Evolutionary conservation across 148 eudicot genomes (phyloP), one percentile per base, ranked within the genome.

Genomic region (Camellia lanceoleosa): DNA sequence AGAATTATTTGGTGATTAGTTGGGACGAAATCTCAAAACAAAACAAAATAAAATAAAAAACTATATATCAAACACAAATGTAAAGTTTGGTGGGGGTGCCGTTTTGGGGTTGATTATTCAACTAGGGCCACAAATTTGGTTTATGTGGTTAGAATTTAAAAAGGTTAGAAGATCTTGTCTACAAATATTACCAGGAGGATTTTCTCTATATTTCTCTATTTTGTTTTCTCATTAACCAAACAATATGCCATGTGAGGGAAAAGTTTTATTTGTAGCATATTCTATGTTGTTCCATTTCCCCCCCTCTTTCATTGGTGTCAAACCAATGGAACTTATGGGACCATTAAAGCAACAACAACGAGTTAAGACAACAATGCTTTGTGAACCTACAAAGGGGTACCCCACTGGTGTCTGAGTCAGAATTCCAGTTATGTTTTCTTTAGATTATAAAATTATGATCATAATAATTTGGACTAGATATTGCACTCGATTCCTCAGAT

Each of bases 401-500:
- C 79, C 82, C 64, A 83, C 81, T 75, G 20, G 5, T 83, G 77
- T 79, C 80, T 69, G 74, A 47, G 20, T 70, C 78, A 61, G 73
- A 73, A 71, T 80, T 69, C 83, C 77, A 76, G 54, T 79, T 74
- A 67, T 65, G 71, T 16, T 58, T 79, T 73, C 14, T n/a, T 70
- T 8, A 9, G 9, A 76, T 30, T 80, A 56, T 63, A 64, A 81
- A 23, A 76, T 56, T 62, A 61, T 70, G 65, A 54, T 20, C 78
- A 55, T 47, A 70, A 77, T 84, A 58, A 84, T 73, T 67, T 68
- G 76, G 65, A 8, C 16, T 77, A 77, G 81, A 84, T 84, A 75
- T 77, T 80, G 84, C 72, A 72, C 81, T 80, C 64, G 20, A 75
- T 69, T 78, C 82, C 63, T 79, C 11, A 51, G 85, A 83, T 79